A percentile compares a stretch with the other conserved stretches of the same genome.
Evolutionary conservation across 1,139 yeast genomes (phyloP).

Genomic region (Eremothecium coryli): DNA sequence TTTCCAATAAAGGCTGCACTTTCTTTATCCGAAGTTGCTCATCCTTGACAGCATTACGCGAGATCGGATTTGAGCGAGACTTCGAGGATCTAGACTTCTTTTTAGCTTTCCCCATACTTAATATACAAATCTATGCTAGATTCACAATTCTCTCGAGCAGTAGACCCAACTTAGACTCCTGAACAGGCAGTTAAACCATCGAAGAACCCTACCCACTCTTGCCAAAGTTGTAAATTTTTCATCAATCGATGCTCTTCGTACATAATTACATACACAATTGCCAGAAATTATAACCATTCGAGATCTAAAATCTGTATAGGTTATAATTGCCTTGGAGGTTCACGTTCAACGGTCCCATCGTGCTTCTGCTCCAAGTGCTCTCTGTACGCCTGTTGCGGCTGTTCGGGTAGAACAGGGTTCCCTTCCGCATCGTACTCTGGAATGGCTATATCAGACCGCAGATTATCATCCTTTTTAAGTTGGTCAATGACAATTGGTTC

Average conservation of each 20-base stretch:
- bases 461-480: conserved; percentile 55
- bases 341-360: neutral
- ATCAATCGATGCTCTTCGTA: neutral
- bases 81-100: conserved; percentile 55
- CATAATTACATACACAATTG: neutral
- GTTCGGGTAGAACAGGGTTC: conserved; percentile 28
- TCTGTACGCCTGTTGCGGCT: too few species aligned
- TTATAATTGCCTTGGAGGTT: neutral
- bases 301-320: neutral
- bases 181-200: neutral
- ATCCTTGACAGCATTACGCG: conserved; percentile 34
- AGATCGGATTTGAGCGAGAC: conserved; percentile 44
- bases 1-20: conserved; percentile 57
- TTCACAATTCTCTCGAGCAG: too few species aligned
- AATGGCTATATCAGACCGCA: conserved; percentile 49
- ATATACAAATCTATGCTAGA: neutral
- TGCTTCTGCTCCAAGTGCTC: too few species aligned
- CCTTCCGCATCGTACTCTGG: conserved; percentile 41
- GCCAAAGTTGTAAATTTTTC: neutral
- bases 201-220: too few species aligned
- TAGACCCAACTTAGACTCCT: too few species aligned
- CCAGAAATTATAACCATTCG: neutral
- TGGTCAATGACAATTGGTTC: conserved; percentile 66
- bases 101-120: conserved; percentile 63
- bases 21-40: conserved; percentile 45